These are phyloP conservation scores for Spergularia bocconei DNA, from an alignment of 148 eudicot species.

Conservation along the genomic window DNA sequence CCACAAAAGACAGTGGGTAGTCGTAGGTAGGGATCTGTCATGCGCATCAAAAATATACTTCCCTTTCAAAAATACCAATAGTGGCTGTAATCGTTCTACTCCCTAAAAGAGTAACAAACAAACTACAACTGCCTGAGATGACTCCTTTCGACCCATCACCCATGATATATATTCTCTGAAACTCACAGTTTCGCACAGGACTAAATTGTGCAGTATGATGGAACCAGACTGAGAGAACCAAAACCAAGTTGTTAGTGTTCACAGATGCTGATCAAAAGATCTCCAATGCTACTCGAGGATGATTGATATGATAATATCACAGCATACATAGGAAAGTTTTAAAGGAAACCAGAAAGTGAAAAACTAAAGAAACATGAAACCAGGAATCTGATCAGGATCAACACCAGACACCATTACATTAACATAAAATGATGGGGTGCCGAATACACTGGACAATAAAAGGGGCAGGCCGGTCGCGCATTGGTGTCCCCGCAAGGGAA, in stretches of 20 bases:
- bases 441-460: neutral
- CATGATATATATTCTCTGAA: neutral
- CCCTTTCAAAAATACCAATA: neutral
- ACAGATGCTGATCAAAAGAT: neutral
- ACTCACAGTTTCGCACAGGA: neutral
- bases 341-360: neutral
- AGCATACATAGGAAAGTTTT: conserved; percentile 1
- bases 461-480: no score
- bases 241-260: neutral
- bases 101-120: neutral
- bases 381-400: neutral
- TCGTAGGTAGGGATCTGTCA: neutral
- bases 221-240: neutral
- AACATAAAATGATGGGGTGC: neutral
- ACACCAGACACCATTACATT: neutral
- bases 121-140: neutral
- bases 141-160: neutral
- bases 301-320: neutral
- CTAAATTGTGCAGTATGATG: neutral
- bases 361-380: neutral
- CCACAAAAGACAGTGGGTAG: neutral
- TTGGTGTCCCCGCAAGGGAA: no score
- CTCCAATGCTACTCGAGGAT: neutral
- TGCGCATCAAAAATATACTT: neutral
- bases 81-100: neutral